Base-by-base conservation (phyloP, 176 grass and related monocot species). In the Typha latifolia region DNA sequence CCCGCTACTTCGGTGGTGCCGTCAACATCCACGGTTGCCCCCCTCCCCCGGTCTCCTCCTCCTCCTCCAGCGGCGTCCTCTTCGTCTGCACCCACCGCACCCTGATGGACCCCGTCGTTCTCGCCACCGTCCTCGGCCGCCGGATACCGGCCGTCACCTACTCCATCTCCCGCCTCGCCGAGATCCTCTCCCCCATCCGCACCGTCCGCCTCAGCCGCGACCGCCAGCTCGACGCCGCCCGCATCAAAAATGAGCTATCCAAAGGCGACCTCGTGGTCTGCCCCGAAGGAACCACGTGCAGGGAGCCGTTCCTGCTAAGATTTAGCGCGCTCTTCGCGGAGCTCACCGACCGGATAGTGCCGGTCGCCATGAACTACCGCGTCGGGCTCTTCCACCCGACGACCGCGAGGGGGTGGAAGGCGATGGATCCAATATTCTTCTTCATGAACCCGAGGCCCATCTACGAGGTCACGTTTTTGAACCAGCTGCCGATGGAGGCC, bases 401-500 rank as follows among this genome's bases (percentile, higher is more conserved):
- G 23, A 99, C 94, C 64, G 94, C 94, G 49, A 70, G 89, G 20
- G 90, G 90, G 20, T 99, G 83, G 73, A 99, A 99, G 76, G 89
- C 89, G 76, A 99, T 99, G 94, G 94, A 99, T 52, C 94, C 94
- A 4, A 90, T 99, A 65, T 99, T 93, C 83, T 93, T 99, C 89
- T 99, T 99, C 85, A 99, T 99, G 94, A 91, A 99, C 69, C 89
- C 89, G 6, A 63, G 86, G 29, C 94, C 94, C 0, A 79, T 93
- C 5, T 99, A 99, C 59, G 86, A 99, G 86, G 83, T 99, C 15
- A 99, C 83, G 6, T 99, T 99, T 63, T 79, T 99, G 4, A 85
- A 82, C 76, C 94, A 99, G 73, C 83, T 99, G 22, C 89, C 85
- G 13, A 69, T 55, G 32, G 89, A 99, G 69, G 85, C 77, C 3